Base-by-base conservation (phyloP, 495 filamentous ascomycete genomes). In the Tirmania nivea region DNA sequence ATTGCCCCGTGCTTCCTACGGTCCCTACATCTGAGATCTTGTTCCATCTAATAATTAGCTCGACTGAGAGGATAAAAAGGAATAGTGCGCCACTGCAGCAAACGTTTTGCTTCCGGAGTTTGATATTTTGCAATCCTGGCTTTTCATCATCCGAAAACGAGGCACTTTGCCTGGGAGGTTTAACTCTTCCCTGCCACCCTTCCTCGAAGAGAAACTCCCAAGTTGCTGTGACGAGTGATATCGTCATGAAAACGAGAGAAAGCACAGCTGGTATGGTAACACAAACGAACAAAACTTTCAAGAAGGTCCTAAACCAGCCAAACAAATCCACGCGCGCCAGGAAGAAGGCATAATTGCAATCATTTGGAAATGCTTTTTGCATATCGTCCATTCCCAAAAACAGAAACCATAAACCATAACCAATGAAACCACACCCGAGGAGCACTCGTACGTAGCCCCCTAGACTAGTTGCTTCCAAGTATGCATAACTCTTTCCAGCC, bases 381-480 rank as follows among this genome's bases (percentile, higher is more conserved):
- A 61, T 60, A 9, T 36, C n/a, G 42, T 61, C 59, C 57, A 61
- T 61, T 3, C 59, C 59, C 3, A 19, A 19, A n/a, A 53, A 61
- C 17, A 49, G 42, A 31, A 57, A 61, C 59, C 59, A 61, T 11
- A 61, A 19, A 2, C 59, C 57, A 37, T 61, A 61, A 9, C 45
- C 52, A 3, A 56, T 52, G 45, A 63, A 56, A 9, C 53, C 60
- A 36, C 53, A 63, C 14, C 14, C 62, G 12, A 63, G 16, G 25
- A 63, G 55, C 19, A 63, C 59, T 8, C 60, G 59, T 36, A 63
- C 52, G n/a, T 62, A 55, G 10, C 60, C 60, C 25, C 60, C 60
- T 4, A 45, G 39, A 56, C 56, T 59, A 0, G 56, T 53, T 14
- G 60, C 62, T 25, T 59, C 53, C 20, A 50, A 48, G 54, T 53